A percentile compares a stretch with the other conserved stretches of the same genome.
Evolutionary conservation across 2,329 filamentous ascomycete genomes (phyloP).

Genomic region (Lasiodiplodia sp.): DNA sequence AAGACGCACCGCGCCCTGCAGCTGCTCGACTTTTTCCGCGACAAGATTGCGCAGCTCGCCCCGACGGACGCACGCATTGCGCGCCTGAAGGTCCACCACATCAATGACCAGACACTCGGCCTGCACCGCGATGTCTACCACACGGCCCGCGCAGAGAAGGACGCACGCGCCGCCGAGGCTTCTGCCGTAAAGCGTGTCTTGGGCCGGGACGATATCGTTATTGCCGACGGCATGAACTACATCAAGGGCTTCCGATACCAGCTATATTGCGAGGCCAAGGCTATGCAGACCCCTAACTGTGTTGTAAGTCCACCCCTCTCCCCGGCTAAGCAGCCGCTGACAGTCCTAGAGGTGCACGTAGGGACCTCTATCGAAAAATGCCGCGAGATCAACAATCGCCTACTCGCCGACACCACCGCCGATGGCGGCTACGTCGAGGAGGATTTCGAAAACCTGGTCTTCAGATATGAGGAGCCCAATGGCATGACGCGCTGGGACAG

Average conservation of each 20-base stretch:
- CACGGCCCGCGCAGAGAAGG: slow-evolving; percentile 80
- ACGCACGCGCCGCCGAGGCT: slow-evolving; percentile 77
- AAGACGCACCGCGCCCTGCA: slow-evolving; percentile 69
- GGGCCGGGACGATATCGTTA: slow-evolving; percentile 75
- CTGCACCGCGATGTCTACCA: slow-evolving; percentile 76
- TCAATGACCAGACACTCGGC: slow-evolving; percentile 75
- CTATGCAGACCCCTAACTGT: slow-evolving; percentile 75
- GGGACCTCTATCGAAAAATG: slow-evolving; percentile 64
- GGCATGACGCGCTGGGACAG: slow-evolving; percentile 86
- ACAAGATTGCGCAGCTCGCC: slow-evolving; percentile 60
- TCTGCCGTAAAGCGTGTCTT: slow-evolving; percentile 80
- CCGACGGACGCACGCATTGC: slow-evolving; percentile 55
- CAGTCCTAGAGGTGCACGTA: slow-evolving; percentile 60
- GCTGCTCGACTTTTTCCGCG: slow-evolving; percentile 69
- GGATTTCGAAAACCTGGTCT: slow-evolving; percentile 81
- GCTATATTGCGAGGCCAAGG: slow-evolving; percentile 84
- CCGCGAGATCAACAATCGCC: slow-evolving; percentile 65
- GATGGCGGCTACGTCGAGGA: slow-evolving; percentile 61
- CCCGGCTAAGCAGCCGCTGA: slow-evolving; percentile 37
- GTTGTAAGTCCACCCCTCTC: slow-evolving; percentile 60
- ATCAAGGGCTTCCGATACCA: slow-evolving; percentile 92
- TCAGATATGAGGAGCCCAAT: slow-evolving; percentile 86
- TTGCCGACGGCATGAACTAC: slow-evolving; percentile 83
- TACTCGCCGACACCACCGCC: slow-evolving; percentile 53
- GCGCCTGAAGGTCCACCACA: slow-evolving; percentile 72